Conservation (phyloP, 2,329 filamentous ascomycete species). For the Xylariaceae sp. region DNA sequence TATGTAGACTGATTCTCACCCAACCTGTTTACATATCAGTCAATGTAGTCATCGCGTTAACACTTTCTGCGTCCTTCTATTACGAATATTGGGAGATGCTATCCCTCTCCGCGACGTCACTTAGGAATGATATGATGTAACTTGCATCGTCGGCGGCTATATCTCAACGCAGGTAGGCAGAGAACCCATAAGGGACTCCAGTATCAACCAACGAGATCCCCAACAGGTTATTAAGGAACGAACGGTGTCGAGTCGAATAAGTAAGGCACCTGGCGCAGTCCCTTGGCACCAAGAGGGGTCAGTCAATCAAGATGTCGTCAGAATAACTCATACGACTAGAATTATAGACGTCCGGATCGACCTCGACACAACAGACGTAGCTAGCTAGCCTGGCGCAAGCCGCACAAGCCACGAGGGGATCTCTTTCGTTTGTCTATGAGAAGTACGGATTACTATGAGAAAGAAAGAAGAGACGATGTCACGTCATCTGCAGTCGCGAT, state of each 20-base stretch:
- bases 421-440: background rate
- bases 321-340: too few relatives aligned
- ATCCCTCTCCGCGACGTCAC: background rate
- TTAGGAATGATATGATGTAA: background rate
- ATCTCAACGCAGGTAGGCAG: background rate
- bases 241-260: background rate
- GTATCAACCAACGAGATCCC: background rate
- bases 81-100: background rate
- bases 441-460: too few relatives aligned
- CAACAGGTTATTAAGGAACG: background rate
- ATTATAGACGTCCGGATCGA: background rate
- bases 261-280: too few relatives aligned
- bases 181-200: background rate
- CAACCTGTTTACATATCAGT: too few relatives aligned
- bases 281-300: too few relatives aligned
- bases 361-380: too few relatives aligned
- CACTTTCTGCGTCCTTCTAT: too few relatives aligned
- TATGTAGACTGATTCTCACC: too few relatives aligned
- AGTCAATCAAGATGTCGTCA: too few relatives aligned
- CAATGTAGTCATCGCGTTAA: too few relatives aligned
- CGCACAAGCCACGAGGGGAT: constrained; percentile 1
- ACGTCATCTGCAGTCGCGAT: background rate
- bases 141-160: background rate
- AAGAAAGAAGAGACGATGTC: background rate
- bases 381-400: too few relatives aligned